A percentile compares a stretch with the other conserved stretches of the same genome.
Conservation (phyloP, 345 rosid species). For the Excoecaria agallocha region DNA sequence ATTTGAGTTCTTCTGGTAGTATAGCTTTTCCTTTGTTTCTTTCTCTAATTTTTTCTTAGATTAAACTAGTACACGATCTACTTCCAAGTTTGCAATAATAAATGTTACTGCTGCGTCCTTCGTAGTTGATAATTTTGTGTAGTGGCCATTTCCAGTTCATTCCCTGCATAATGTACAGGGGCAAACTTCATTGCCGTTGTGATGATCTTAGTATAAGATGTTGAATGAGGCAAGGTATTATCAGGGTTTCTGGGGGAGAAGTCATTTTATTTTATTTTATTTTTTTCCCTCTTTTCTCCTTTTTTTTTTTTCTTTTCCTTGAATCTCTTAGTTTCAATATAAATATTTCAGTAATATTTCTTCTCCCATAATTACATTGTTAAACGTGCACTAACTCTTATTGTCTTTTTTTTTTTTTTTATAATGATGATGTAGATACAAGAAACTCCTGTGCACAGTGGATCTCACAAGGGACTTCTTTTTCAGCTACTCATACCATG, state of each 20-base stretch:
- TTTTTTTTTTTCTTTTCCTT: constrained; percentile 6
- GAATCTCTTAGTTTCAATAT: constrained; percentile 18
- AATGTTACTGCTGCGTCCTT: constrained; percentile 22
- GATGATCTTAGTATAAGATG: constrained; percentile 50
- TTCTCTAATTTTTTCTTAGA: constrained; percentile 24
- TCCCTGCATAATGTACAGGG: constrained; percentile 62
- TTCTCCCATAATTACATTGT: constrained; percentile 17
- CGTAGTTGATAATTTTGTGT: constrained; percentile 41
- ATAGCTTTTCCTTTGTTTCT: constrained; percentile 11
- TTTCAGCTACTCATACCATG: constrained; percentile 89
- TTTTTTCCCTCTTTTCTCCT: neutral
- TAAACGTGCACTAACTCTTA: constrained; percentile 29
- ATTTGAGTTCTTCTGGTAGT: constrained; percentile 25
- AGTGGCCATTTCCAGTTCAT: constrained; percentile 50
- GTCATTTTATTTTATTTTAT: too few relatives aligned
- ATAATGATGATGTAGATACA: constrained; percentile 65
- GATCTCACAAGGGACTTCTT: constrained; percentile 97
- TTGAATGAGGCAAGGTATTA: constrained; percentile 65
- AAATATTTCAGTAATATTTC: constrained; percentile 21
- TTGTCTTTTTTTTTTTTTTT: neutral
- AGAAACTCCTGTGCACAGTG: constrained; percentile 87
- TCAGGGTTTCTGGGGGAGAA: constrained; percentile 50
- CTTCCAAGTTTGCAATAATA: constrained; percentile 20
- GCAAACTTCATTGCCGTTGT: constrained; percentile 57
- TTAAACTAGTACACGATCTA: constrained; percentile 27